Conservation (phyloP, 129 eudicot species). For the Arctium lappa region DNA sequence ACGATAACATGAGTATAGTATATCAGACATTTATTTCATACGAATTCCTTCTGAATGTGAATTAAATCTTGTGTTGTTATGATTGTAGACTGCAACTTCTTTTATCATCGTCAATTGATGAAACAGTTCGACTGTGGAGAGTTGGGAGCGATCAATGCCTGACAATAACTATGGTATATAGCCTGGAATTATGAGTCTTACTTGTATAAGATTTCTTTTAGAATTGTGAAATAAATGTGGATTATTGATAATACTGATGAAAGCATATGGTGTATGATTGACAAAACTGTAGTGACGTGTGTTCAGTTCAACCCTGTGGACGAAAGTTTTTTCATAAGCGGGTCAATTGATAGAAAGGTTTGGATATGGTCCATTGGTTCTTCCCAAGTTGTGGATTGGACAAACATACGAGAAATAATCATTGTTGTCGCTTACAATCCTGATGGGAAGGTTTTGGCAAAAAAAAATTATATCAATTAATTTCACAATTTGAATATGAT, state of each 20-base stretch:
- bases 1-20: conserved; percentile 49
- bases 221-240: too few species aligned
- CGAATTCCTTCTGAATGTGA: background rate
- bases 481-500: background rate
- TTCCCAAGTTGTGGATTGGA: too few species aligned
- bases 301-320: too few species aligned
- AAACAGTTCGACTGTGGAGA: conserved; percentile 82
- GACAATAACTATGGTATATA: conserved; percentile 57
- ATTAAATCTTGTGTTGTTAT: background rate
- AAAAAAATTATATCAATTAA: background rate
- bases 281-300: too few species aligned
- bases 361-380: too few species aligned
- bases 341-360: too few species aligned
- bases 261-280: too few species aligned
- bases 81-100: conserved; percentile 39
- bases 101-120: conserved; percentile 79
- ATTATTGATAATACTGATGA: too few species aligned
- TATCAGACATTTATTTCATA: background rate
- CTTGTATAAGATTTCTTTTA: too few species aligned
- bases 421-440: conserved; percentile 84
- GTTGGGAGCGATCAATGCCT: conserved; percentile 64
- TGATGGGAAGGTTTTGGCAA: conserved; percentile 63
- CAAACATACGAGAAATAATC: conserved; percentile 63
- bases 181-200: too few species aligned
- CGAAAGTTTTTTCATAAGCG: too few species aligned